These are phyloP conservation scores for Penicillium crystallinum DNA, from an alignment of 495 filamentous ascomycete genomes.

Conservation along the genomic window DNA sequence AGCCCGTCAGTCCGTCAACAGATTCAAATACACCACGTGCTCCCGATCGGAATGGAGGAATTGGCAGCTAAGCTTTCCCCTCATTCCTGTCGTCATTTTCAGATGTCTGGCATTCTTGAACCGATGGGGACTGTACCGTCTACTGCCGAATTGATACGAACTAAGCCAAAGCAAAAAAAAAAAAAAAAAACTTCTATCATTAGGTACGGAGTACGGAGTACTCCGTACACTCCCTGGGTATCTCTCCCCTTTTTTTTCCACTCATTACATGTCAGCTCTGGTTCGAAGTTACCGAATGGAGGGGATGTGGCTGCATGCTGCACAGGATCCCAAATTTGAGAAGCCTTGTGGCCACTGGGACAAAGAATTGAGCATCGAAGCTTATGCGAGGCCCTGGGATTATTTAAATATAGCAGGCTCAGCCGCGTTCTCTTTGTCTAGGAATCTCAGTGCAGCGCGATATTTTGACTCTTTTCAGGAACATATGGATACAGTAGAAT, in stretches of 20 bases:
- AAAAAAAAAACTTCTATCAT: background rate
- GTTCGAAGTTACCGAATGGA: background rate
- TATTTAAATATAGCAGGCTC: background rate
- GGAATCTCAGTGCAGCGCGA: background rate
- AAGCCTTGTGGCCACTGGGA: background rate
- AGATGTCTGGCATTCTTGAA: constrained; percentile 9
- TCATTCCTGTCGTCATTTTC: constrained; percentile 7
- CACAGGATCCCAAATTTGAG: background rate
- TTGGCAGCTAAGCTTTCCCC: constrained; percentile 3
- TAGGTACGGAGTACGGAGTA: too few relatives aligned
- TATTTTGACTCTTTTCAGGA: background rate
- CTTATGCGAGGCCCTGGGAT: background rate
- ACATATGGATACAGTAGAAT: background rate
- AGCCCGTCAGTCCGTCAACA: background rate
- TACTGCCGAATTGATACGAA: background rate
- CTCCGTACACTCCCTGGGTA: too few relatives aligned
- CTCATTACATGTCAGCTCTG: too few relatives aligned
- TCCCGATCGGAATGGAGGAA: constrained; percentile 16
- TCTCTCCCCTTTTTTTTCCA: background rate
- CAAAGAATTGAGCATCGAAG: background rate
- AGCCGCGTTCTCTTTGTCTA: background rate
- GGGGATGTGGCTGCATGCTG: background rate
- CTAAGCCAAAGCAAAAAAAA: too few relatives aligned
- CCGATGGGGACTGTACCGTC: constrained; percentile 8
- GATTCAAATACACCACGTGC: constrained; percentile 13